Evolutionary conservation across 108 stramenopile genomes (phyloP).

Genomic region (Pelagomonas calceolata): DNA sequence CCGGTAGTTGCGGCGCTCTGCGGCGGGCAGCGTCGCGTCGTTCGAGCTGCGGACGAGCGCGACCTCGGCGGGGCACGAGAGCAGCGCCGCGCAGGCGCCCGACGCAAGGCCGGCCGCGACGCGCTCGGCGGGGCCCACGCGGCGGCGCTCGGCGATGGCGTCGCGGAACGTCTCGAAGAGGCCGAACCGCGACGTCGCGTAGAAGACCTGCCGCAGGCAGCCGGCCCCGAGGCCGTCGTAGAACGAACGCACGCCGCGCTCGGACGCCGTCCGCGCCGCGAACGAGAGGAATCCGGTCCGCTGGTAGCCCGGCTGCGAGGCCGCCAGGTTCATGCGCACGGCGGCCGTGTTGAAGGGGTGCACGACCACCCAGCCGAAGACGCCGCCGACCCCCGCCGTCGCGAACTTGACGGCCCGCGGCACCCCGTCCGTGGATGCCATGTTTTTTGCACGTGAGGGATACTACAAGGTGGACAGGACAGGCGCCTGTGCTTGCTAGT

Average conservation of each 20-base stretch:
- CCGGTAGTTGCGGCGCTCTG: slow-evolving; percentile 70
- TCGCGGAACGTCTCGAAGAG: slow-evolving; percentile 82
- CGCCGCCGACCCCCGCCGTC: slow-evolving; percentile 72
- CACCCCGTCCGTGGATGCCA: slow-evolving; percentile 8
- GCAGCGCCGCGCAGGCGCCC: slow-evolving; percentile 74
- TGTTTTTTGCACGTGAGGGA: no score
- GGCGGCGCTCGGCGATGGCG: slow-evolving; percentile 44
- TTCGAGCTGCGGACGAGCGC: slow-evolving; percentile 82
- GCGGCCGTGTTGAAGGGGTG: slow-evolving; percentile 79
- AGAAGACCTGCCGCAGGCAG: slow-evolving; percentile 72
- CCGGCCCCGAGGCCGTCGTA: slow-evolving; percentile 83
- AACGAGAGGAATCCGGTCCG: slow-evolving; percentile 39
- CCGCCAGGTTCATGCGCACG: slow-evolving; percentile 70
- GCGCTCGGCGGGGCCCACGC: neutral
- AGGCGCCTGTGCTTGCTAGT: no score
- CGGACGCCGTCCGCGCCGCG: slow-evolving; percentile 30
- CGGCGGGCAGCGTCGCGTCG: slow-evolving; percentile 62
- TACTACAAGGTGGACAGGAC: no score
- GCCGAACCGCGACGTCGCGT: slow-evolving; percentile 74
- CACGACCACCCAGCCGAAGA: slow-evolving; percentile 69
- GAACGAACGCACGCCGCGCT: slow-evolving; percentile 55
- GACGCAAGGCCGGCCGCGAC: slow-evolving; percentile 24
- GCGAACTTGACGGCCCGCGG: slow-evolving; percentile 60
- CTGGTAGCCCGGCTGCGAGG: slow-evolving; percentile 39
- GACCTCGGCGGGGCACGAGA: slow-evolving; percentile 86